Percentiles rank a stretch among this genome's conserved stretches.
Evolutionary conservation across 1,139 yeast species (phyloP).

Genomic region (Candida dubliniensis): DNA sequence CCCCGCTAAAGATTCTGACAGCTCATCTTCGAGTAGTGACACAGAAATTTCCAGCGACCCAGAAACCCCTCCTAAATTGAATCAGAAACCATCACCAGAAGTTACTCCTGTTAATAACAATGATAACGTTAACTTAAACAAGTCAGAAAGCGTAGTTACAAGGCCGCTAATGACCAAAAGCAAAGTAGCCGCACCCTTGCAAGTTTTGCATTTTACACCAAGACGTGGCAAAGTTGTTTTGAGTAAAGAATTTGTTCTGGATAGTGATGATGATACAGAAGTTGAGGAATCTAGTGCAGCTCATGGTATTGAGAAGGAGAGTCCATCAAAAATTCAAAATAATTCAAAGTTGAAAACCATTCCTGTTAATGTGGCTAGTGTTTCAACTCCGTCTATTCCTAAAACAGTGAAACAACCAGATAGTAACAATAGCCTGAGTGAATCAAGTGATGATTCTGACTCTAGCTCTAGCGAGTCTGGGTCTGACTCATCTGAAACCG

Average conservation of each 20-base stretch:
- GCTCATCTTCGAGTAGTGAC: background rate
- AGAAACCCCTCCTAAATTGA: background rate
- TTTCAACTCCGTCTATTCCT: too few species aligned
- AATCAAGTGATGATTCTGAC: background rate
- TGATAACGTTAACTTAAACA: too few species aligned
- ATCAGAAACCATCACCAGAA: background rate
- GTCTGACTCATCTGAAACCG: background rate
- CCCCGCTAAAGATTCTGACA: too few species aligned
- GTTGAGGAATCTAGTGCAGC: background rate
- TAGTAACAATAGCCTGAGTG: background rate
- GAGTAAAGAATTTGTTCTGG: constrained; percentile 2
- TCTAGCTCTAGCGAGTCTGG: background rate
- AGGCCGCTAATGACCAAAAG: background rate
- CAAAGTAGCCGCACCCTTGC: background rate
- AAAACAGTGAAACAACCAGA: background rate
- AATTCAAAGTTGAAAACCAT: background rate
- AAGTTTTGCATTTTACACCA: background rate
- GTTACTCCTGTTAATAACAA: background rate
- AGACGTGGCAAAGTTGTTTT: background rate
- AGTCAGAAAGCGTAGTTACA: too few species aligned
- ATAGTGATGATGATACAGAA: background rate
- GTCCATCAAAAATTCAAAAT: too few species aligned
- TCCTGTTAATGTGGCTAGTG: background rate
- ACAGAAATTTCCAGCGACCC: background rate
- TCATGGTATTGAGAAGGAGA: background rate